Conservation (phyloP, 73 alveolate species). For the Tetrahymena borealis region DNA sequence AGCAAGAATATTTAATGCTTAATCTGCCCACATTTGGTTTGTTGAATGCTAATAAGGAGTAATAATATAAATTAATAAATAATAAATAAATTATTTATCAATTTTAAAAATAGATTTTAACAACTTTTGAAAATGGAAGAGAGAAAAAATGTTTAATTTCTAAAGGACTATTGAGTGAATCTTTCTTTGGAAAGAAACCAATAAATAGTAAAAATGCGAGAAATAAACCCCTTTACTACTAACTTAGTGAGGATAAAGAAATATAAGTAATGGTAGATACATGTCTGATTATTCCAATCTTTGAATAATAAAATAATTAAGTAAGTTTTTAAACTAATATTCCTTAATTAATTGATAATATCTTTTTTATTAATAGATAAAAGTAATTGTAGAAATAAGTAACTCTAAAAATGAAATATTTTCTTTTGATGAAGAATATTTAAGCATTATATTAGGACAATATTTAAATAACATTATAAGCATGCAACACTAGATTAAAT, state of each 20-base stretch:
- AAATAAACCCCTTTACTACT: not conserved
- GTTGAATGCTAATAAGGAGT: not conserved
- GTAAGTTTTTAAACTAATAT: not conserved
- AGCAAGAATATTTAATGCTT: not conserved
- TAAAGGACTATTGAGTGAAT: not conserved
- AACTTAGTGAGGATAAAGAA: not conserved
- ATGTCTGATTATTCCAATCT: not conserved
- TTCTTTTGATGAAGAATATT: conserved; percentile 48
- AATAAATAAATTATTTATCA: not conserved
- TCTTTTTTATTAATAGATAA: not conserved
- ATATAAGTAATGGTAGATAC: not conserved
- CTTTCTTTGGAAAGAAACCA: not conserved
- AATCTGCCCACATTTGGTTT: not conserved
- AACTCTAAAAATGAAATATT: conserved; percentile 41
- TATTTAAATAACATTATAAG: not conserved
- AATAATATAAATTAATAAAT: not conserved
- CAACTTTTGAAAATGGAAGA: not conserved
- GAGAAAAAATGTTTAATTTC: not conserved
- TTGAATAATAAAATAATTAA: not conserved
- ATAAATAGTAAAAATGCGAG: not conserved
- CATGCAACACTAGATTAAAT: not conserved
- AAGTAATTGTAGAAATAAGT: conserved; percentile 17
- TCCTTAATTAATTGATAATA: not conserved
- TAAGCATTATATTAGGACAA: conserved; percentile 21
- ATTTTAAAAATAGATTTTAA: not conserved